These are phyloP conservation scores for Fusarium mundagurra DNA, from an alignment of 2,329 filamentous ascomycete genomes.

Conservation along the genomic window DNA sequence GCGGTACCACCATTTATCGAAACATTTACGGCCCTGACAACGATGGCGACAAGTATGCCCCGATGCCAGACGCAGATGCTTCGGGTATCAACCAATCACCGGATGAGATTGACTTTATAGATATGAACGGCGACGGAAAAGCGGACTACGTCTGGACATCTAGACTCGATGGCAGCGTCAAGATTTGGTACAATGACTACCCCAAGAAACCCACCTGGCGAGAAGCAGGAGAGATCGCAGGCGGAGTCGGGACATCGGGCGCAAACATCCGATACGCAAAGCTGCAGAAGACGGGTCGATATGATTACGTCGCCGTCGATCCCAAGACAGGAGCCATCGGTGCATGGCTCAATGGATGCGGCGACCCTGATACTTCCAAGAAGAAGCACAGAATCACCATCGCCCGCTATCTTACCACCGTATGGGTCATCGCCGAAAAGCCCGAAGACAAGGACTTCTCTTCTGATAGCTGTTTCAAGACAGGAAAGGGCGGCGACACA, in stretches of 20 bases:
- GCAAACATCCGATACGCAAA: conserved; percentile 5
- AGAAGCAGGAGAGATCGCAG: not conserved
- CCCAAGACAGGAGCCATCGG: conserved; percentile 1
- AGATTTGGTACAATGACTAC: conserved; percentile 19
- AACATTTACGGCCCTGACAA: not conserved
- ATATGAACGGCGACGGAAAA: conserved; percentile 5
- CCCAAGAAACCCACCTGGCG: not conserved
- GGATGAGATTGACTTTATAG: conserved; percentile 4
- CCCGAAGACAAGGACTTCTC: not conserved
- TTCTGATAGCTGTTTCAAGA: not conserved
- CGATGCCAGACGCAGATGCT: not conserved
- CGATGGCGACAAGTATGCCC: not conserved
- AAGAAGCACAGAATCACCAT: not conserved
- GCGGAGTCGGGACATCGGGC: conserved; percentile 1
- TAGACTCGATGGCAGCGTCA: not conserved
- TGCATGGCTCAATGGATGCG: conserved; percentile 16
- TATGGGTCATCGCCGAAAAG: not conserved
- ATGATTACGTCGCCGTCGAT: conserved; percentile 15
- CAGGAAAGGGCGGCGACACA: not conserved
- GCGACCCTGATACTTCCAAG: not conserved
- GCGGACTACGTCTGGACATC: conserved; percentile 10
- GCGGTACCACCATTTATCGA: not conserved
- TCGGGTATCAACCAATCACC: not conserved
- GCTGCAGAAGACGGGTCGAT: not conserved
- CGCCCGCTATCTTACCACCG: not conserved